Percentiles rank a stretch among this genome's conserved stretches.
These are phyloP conservation scores for Drechslerella coelobrocha DNA, from an alignment of 2,329 filamentous ascomycete species.

Conservation along the genomic window DNA sequence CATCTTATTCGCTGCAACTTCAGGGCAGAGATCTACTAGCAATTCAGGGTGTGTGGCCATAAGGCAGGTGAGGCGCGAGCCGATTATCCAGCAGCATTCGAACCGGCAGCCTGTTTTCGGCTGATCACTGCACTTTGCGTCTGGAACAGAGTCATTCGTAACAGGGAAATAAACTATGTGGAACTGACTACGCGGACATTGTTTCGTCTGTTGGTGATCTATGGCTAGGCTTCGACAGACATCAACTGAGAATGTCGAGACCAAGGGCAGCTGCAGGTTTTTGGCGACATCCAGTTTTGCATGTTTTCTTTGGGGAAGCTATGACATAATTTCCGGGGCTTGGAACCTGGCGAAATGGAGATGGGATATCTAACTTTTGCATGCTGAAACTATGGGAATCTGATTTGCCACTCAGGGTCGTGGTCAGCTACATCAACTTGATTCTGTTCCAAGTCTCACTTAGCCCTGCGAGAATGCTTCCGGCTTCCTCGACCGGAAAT, in stretches of 20 bases:
- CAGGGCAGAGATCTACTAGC: conserved; percentile 38
- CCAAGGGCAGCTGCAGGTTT: background rate
- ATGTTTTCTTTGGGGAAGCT: background rate
- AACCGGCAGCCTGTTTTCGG: background rate
- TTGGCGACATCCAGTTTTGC: background rate
- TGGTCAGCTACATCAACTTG: conserved; percentile 2
- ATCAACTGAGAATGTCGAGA: background rate
- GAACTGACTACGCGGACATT: background rate
- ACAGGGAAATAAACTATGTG: conserved; percentile 7
- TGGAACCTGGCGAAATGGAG: conserved; percentile 10
- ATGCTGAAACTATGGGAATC: conserved; percentile 37
- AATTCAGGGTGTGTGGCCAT: conserved; percentile 9
- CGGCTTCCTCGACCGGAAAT: too few relatives aligned
- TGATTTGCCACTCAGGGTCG: background rate
- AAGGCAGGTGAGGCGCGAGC: conserved; percentile 16
- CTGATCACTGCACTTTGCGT: conserved; percentile 11
- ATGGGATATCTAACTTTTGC: conserved; percentile 34
- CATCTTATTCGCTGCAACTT: conserved; percentile 22
- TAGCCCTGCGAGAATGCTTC: too few relatives aligned
- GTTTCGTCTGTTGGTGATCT: background rate
- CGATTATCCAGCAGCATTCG: background rate
- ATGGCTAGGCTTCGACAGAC: background rate
- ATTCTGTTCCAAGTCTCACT: background rate
- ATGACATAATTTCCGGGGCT: conserved; percentile 37
- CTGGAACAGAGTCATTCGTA: background rate